A percentile compares a stretch with the other conserved stretches of the same genome.
These are phyloP conservation scores for Beauveria varroae DNA, from an alignment of 2,329 filamentous ascomycete genomes.

Conservation along the genomic window DNA sequence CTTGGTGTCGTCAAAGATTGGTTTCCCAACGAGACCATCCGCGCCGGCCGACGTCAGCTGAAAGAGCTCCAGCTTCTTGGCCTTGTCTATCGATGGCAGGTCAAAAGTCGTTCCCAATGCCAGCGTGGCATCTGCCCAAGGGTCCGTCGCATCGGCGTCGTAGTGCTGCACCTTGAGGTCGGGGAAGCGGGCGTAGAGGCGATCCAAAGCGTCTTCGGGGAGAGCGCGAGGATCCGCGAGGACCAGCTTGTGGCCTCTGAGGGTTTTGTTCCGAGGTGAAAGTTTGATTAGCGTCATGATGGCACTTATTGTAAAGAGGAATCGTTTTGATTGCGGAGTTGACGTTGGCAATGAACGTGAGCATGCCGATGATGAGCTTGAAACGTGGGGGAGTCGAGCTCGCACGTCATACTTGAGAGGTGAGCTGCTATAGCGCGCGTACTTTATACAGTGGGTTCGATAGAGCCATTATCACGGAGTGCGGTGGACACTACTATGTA, in stretches of 20 bases:
- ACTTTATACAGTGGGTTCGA: too few relatives aligned
- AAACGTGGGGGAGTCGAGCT: neutral
- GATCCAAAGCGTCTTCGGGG: constrained; percentile 26
- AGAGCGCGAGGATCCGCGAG: constrained; percentile 28
- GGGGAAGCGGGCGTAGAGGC: constrained; percentile 33
- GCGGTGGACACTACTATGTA: too few relatives aligned
- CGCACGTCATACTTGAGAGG: neutral
- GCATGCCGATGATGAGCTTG: neutral
- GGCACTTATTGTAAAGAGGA: constrained; percentile 5
- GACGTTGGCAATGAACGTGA: neutral
- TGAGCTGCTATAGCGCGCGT: too few relatives aligned
- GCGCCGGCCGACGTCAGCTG: constrained; percentile 49
- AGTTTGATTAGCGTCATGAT: constrained; percentile 1
- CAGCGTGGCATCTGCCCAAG: constrained; percentile 42
- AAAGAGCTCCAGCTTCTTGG: constrained; percentile 42
- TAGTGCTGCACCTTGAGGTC: constrained; percentile 33
- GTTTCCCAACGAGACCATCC: constrained; percentile 38
- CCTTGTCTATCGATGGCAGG: constrained; percentile 35
- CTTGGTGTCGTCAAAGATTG: constrained; percentile 42
- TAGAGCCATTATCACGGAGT: too few relatives aligned
- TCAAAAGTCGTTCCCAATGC: constrained; percentile 33
- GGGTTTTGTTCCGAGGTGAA: constrained; percentile 25
- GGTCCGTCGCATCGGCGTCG: constrained; percentile 19
- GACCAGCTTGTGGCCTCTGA: constrained; percentile 43
- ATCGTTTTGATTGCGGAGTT: neutral